phyloP scores from a whole-genome alignment of 305 asterid genomes.

The Solanum hybrid region DNA sequence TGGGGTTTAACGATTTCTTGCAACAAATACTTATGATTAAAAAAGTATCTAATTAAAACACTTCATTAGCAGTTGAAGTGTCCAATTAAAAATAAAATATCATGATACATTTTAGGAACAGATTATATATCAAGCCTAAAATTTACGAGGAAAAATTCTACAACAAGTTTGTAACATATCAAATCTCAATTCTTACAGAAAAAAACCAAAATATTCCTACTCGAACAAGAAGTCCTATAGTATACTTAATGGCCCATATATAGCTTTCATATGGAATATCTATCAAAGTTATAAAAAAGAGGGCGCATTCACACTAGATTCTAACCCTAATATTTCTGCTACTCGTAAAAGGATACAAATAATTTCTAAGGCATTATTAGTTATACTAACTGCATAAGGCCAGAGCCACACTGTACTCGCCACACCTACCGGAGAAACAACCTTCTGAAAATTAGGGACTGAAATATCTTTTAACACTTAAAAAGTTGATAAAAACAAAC shows the following conservation, averaged over 20 bases:
- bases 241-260: not conserved
- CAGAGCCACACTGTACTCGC: not conserved
- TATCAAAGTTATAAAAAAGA: not conserved
- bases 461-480: not conserved
- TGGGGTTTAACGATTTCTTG: not conserved
- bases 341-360: not conserved
- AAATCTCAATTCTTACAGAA: not conserved
- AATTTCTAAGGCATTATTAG: not conserved
- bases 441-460: not conserved
- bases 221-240: not conserved
- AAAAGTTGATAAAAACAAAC: not conserved
- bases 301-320: not conserved
- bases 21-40: too few relatives aligned
- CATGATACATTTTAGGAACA: not conserved
- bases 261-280: not conserved
- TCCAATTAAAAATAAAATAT: not conserved
- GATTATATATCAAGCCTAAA: not conserved
- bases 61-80: not conserved
- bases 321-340: not conserved
- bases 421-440: not conserved
- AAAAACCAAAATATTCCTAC: not conserved
- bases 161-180: not conserved
- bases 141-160: not conserved
- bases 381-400: not conserved
- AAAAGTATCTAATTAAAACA: not conserved